Base-by-base conservation (phyloP, 129 eudicot species). In the Artemisia argyi region DNA sequence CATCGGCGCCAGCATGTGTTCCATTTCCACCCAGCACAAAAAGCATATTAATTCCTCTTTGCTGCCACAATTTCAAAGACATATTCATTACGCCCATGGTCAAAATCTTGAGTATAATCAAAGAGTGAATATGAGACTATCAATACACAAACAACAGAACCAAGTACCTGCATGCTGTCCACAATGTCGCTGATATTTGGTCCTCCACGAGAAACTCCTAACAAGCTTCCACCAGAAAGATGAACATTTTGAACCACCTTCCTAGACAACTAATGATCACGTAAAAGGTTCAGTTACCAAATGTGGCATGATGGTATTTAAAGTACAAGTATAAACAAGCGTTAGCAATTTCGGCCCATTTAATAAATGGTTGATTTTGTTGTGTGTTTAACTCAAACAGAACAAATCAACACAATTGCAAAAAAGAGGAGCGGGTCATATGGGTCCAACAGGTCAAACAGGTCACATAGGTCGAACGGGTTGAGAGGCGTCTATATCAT, bases 181-280 rank as follows among this genome's bases (percentile, higher is more conserved):
- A 95, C 99, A 83, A 95, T 95, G 46, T 88, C 90, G 56, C 77
- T 84, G 57, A 89, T 86, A 75, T 73, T 76, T 0, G 99, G 99
- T 30, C 96, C 97, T 50, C 99, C 99, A 57, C 99, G 99, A 26
- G 99, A 95, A 61, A 95, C 99, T 73, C 99, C 99, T 68, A 95
- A 80, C 76, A 95, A 86, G 84, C 99, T 95, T 80, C 99, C 99
- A 48, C 99, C 99, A 16, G 99, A 95, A 42, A 95, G 97, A 80
- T 95, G 99, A 67, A 90, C 81, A 79, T 95, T 95, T 62, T 95
- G 97, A 78, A 95, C 97, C 65, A 95, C 99, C 79, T 85, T 95
- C 84, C 99, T 77, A 12, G 96, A 85, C 56, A 94, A 80, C 99
- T 92, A 73, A 77, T 20, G 47, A 82, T 42, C 44, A 71, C 14